Evolutionary conservation across 2,329 filamentous ascomycete genomes (phyloP).

Genomic region (Penicillium sp.): DNA sequence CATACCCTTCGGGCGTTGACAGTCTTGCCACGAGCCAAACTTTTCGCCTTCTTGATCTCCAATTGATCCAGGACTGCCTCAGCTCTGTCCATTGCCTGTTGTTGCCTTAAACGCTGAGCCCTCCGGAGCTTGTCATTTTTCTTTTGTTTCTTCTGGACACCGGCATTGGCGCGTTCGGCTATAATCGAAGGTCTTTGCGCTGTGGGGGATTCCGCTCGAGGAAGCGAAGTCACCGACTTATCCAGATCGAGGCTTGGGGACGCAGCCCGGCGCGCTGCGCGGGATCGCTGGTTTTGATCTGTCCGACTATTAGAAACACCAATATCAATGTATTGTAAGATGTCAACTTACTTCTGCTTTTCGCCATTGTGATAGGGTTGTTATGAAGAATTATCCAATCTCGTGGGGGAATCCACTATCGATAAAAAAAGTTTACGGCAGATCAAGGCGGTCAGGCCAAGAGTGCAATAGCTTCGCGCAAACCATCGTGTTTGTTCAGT

Average conservation of each 20-base stretch:
- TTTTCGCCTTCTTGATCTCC: conserved; percentile 55
- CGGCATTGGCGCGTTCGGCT: conserved; percentile 48
- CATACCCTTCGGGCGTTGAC: conserved; percentile 48
- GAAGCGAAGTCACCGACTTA: conserved; percentile 47
- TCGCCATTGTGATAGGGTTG: conserved; percentile 36
- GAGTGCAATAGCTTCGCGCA: conserved; percentile 21
- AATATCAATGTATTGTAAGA: neutral
- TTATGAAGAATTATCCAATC: conserved; percentile 19
- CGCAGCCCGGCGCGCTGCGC: conserved; percentile 55
- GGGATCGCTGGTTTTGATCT: conserved; percentile 55
- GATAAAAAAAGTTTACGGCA: conserved; percentile 37
- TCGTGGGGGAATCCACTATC: conserved; percentile 35
- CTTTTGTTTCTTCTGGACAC: conserved; percentile 52
- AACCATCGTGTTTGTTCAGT: conserved; percentile 6
- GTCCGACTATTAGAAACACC: conserved; percentile 10
- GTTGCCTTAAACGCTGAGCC: conserved; percentile 52
- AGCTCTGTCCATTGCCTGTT: conserved; percentile 55
- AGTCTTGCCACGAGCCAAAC: conserved; percentile 46
- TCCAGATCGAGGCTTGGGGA: conserved; percentile 54
- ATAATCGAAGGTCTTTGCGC: conserved; percentile 47
- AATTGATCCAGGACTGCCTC: conserved; percentile 53
- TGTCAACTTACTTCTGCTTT: conserved; percentile 34
- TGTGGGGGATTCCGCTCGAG: conserved; percentile 39
- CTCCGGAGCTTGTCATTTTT: conserved; percentile 49
- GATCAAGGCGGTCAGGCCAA: conserved; percentile 24